Evolutionary conservation across 2,329 filamentous ascomycete species (phyloP).

Genomic region (Phialocephala subalpina): DNA sequence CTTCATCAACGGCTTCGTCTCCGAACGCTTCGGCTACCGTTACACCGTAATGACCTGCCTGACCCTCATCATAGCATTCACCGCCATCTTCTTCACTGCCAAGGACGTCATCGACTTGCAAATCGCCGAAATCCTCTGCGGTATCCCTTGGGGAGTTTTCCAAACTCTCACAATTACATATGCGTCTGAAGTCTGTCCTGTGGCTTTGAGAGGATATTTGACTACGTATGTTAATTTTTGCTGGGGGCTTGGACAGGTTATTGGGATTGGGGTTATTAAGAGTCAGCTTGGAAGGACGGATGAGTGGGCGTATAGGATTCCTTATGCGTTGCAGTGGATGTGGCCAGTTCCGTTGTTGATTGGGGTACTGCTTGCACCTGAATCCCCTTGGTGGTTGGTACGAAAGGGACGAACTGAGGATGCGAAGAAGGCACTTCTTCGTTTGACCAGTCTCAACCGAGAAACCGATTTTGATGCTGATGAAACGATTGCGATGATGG

Average conservation of each 20-base stretch:
- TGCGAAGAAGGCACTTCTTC: conserved; percentile 49
- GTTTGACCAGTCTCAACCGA: conserved; percentile 47
- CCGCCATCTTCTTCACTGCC: conserved; percentile 59
- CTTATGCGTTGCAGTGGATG: conserved; percentile 61
- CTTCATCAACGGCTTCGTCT: conserved; percentile 57
- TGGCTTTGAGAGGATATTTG: conserved; percentile 62
- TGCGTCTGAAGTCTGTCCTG: conserved; percentile 61
- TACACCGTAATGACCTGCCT: conserved; percentile 58
- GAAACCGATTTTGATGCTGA: conserved; percentile 53
- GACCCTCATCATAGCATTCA: conserved; percentile 53
- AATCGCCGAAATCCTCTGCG: conserved; percentile 58
- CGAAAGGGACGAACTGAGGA: conserved; percentile 53
- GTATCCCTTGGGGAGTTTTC: conserved; percentile 55
- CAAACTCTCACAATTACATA: conserved; percentile 49
- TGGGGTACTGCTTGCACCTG: conserved; percentile 55
- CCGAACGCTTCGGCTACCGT: conserved; percentile 59
- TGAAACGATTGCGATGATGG: conserved; percentile 61
- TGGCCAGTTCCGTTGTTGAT: conserved; percentile 58
- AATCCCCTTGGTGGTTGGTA: conserved; percentile 60
- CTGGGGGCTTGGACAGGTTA: conserved; percentile 60
- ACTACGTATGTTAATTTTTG: conserved; percentile 65
- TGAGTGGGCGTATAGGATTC: conserved; percentile 57
- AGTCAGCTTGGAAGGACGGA: conserved; percentile 53
- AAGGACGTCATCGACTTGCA: conserved; percentile 54
- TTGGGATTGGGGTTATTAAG: conserved; percentile 59